Conservation (phyloP, 208 protist genomes). For the Leishmania turanica region DNA sequence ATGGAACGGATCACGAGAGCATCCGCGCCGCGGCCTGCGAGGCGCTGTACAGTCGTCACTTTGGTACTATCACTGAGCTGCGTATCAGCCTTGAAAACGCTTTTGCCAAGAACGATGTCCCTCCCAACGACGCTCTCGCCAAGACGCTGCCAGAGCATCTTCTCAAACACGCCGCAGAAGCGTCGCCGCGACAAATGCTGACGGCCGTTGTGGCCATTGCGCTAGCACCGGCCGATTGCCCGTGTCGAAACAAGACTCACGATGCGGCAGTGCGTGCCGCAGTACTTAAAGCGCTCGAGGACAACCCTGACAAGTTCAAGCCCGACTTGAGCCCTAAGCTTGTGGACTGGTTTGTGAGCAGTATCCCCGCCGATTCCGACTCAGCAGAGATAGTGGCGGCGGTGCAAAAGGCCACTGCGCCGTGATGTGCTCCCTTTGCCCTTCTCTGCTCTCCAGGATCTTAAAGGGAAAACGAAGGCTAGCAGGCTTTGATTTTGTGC, state of each 20-base stretch:
- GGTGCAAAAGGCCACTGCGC: background rate
- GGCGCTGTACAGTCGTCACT: constrained; percentile 40
- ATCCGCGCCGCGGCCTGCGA: constrained; percentile 21
- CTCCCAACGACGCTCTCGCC: constrained; percentile 39
- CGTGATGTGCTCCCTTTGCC: background rate
- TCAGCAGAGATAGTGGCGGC: background rate
- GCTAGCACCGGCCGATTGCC: constrained; percentile 29
- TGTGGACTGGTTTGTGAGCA: background rate
- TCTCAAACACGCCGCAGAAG: constrained; percentile 31
- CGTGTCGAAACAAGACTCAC: constrained; percentile 43
- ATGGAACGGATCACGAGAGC: constrained; percentile 26
- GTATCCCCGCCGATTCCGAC: constrained; percentile 1
- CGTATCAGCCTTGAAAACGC: constrained; percentile 60
- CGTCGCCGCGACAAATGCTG: constrained; percentile 37
- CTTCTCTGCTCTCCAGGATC: background rate
- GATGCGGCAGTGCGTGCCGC: constrained; percentile 42
- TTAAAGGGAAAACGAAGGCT: too few relatives aligned
- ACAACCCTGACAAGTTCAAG: constrained; percentile 34
- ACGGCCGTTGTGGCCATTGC: constrained; percentile 33
- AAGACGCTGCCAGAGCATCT: constrained; percentile 48
- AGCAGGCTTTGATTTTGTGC: background rate
- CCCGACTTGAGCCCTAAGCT: constrained; percentile 9
- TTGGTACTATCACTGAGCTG: constrained; percentile 34
- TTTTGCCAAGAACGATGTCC: constrained; percentile 35
- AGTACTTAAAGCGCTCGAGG: constrained; percentile 36